Conservation (phyloP, 148 eudicot species). For the Rheum nobile region DNA sequence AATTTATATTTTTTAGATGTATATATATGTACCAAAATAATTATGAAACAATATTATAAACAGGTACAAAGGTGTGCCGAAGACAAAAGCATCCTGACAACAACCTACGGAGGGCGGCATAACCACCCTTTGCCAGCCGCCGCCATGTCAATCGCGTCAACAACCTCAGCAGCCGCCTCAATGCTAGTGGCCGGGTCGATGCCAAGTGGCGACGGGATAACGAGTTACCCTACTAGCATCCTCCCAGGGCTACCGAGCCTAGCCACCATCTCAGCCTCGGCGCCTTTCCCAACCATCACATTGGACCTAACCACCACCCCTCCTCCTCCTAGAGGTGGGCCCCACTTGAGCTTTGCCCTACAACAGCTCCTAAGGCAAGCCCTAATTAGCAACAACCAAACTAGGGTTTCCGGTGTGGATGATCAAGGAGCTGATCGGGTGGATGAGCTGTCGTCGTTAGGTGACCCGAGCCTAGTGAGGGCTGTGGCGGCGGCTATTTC, state of each 20-base stretch:
- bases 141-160: slow-evolving; percentile 29
- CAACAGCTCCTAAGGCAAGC: slow-evolving; percentile 4
- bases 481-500: slow-evolving; percentile 32
- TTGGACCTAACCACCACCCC: slow-evolving; percentile 38
- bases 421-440: too few relatives aligned
- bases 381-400: slow-evolving; percentile 2
- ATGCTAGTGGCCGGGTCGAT: slow-evolving; percentile 26
- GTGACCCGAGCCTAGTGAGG: slow-evolving; percentile 26
- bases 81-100: slow-evolving; percentile 27
- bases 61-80: slow-evolving; percentile 43
- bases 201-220: slow-evolving; percentile 19
- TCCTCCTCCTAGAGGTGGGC: slow-evolving; percentile 5
- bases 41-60: background rate
- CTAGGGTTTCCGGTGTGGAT: background rate
- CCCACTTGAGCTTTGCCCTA: slow-evolving; percentile 8
- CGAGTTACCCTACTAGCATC: slow-evolving; percentile 11
- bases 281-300: slow-evolving; percentile 41
- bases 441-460: background rate
- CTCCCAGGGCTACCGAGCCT: slow-evolving; percentile 28
- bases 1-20: too few relatives aligned
- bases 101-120: slow-evolving; percentile 38
- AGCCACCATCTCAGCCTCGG: slow-evolving; percentile 49
- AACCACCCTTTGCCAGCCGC: slow-evolving; percentile 32
- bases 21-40: too few relatives aligned
- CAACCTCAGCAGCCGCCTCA: slow-evolving; percentile 33